Conservation (phyloP, 208 protist genomes). For the Trypanosoma avium region DNA sequence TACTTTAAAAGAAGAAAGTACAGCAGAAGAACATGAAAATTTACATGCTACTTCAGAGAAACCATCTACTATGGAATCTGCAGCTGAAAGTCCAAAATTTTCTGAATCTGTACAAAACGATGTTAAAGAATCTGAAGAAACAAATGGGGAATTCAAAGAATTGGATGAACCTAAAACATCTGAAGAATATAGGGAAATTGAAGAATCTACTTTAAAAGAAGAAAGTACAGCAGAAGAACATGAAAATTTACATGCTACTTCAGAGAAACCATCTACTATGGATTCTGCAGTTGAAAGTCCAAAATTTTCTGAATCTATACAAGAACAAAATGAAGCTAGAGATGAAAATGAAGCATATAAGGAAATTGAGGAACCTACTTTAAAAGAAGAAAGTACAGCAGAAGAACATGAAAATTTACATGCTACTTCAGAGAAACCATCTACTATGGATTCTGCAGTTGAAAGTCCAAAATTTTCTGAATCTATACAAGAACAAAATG, state of each 20-base stretch:
- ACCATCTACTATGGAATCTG: no score
- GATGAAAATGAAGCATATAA: no score
- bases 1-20: no score
- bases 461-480: not conserved
- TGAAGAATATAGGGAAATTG: not conserved
- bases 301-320: not conserved
- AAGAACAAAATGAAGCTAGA: no score
- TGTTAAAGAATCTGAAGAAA: not conserved
- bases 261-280: not conserved
- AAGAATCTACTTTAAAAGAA: conserved; percentile 4
- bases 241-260: not conserved
- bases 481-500: not conserved
- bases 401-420: no score
- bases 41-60: no score
- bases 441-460: not conserved
- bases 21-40: no score
- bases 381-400: no score
- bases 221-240: not conserved
- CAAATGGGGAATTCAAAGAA: not conserved
- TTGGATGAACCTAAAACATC: not conserved
- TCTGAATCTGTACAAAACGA: no score
- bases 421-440: not conserved
- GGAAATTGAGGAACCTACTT: no score
- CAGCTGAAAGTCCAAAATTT: no score
- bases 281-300: not conserved